Evolutionary conservation across 768 basidiomycete species (phyloP).

Genomic region (Scleroderma bovista): DNA sequence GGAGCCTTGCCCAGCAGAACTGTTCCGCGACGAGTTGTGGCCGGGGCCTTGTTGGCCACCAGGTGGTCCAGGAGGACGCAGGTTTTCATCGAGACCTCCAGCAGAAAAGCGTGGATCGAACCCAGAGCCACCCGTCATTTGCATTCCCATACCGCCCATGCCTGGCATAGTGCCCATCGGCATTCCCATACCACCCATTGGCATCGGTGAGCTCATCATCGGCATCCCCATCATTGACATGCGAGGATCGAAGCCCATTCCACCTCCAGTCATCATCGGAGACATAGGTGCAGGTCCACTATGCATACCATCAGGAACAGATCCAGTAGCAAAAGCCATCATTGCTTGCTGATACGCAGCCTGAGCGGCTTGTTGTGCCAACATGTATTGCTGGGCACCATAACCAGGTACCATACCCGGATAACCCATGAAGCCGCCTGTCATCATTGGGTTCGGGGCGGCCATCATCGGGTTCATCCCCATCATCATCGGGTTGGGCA

Average conservation of each 20-base stretch:
- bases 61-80: conserved; percentile 22
- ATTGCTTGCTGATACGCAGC: conserved; percentile 89
- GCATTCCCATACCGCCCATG: conserved; percentile 41
- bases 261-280: conserved; percentile 54
- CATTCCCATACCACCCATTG: conserved; percentile 39
- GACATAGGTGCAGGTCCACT: conserved; percentile 34
- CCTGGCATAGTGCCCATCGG: conserved; percentile 26
- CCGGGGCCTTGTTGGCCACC: conserved; percentile 25
- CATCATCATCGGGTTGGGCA: conserved; percentile 66
- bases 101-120: conserved; percentile 58
- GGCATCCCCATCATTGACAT: conserved; percentile 82
- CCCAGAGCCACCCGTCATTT: conserved; percentile 57
- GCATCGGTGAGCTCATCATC: conserved; percentile 49
- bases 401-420: conserved; percentile 36
- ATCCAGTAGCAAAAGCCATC: conserved; percentile 76
- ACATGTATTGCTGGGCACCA: conserved; percentile 72
- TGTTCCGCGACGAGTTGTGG: conserved; percentile 39
- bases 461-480: conserved; percentile 55
- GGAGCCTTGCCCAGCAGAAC: conserved; percentile 51
- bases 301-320: conserved; percentile 51
- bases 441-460: conserved; percentile 46
- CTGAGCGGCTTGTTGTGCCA: conserved; percentile 74
- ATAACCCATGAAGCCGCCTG: conserved; percentile 43
- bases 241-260: conserved; percentile 61
- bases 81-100: conserved; percentile 17